These are phyloP conservation scores for Trichoderma sp. DNA, from an alignment of 2,329 filamentous ascomycete species.

Conservation along the genomic window DNA sequence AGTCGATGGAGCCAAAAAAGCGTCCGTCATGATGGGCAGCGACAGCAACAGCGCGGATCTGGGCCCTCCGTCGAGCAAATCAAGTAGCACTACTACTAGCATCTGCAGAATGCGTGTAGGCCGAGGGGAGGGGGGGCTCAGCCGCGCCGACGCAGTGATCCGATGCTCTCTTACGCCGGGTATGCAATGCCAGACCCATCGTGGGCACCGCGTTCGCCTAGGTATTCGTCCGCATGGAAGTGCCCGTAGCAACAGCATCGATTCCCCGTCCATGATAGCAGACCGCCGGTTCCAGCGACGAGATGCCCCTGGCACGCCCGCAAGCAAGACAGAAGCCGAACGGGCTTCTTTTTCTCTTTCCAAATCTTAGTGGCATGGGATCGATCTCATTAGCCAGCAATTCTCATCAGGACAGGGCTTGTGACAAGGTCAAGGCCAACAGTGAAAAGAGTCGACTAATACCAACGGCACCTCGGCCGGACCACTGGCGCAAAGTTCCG, in stretches of 20 bases:
- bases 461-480: conserved; percentile 45
- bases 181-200: conserved; percentile 28
- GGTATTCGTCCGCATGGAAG: conserved; percentile 5
- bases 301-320: conserved; percentile 7
- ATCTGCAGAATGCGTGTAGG: conserved; percentile 21
- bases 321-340: conserved; percentile 17
- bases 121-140: conserved; percentile 13
- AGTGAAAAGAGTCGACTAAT: conserved; percentile 11
- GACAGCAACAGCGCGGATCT: conserved; percentile 4
- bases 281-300: conserved; percentile 21
- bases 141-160: conserved; percentile 29
- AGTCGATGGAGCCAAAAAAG: not conserved
- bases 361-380: conserved; percentile 18
- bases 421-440: conserved; percentile 16
- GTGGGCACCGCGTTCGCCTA: conserved; percentile 5
- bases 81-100: conserved; percentile 10
- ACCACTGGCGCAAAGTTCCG: conserved; percentile 44
- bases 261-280: conserved; percentile 8
- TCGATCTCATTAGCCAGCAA: conserved; percentile 26
- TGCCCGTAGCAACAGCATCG: not conserved
- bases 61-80: conserved; percentile 8
- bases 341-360: not conserved
- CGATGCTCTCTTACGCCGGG: conserved; percentile 26
- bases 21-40: conserved; percentile 1
- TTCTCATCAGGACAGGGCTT: conserved; percentile 19